Base-by-base conservation (phyloP, 2,329 filamentous ascomycete genomes). In the Ascocoryne sarcoides region DNA sequence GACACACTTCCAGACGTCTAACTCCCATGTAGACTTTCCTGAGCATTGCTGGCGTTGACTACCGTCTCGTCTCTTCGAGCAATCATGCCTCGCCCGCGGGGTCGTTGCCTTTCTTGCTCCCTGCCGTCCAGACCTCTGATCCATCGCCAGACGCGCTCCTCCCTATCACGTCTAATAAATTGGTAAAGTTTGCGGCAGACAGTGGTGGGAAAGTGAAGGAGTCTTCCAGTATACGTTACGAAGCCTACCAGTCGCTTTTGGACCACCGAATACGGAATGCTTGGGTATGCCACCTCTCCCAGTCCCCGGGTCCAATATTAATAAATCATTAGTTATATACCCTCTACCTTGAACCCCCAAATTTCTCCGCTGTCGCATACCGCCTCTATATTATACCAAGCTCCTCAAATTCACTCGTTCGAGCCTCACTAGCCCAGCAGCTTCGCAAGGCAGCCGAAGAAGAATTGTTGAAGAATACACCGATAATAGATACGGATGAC, bases 31-130 rank as follows among this genome's bases (percentile, higher is more conserved):
- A 94, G 87, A 80, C 88, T 20, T 92, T 87, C 62, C 72, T 98
- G 46, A 84, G 77, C 54, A 85, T 95, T 54, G 73, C 79, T 37
- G 73, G 73, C 30, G 69, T 95, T 43, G 64, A 76, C 4, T 82
- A 89, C 60, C 68, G 68, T 39, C 67, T 82, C 37, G 67, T 77
- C 5, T 65, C 85, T 4, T 93, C 88, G 3, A 94, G 78, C 53
- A 96, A 96, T 62, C 92, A 96, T 67, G 88, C 90, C 37, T 95
- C 89, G 2, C 90, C 90, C 0, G 82, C 81, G 16, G 89, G 90
- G 43, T 72, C 80, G n/a, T 72, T 96, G 10, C 92, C 92, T 0
- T 96, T 94, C 64, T 72, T 98, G 32, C 71, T 90, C 7, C 82
- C 84, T 8, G 48, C 63, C 18, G 43, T 50, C 18, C 43, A 52